A percentile compares a stretch with the other conserved stretches of the same genome.
Conservation (phyloP, 768 basidiomycete species). For the Kwoniella newhampshirensis region DNA sequence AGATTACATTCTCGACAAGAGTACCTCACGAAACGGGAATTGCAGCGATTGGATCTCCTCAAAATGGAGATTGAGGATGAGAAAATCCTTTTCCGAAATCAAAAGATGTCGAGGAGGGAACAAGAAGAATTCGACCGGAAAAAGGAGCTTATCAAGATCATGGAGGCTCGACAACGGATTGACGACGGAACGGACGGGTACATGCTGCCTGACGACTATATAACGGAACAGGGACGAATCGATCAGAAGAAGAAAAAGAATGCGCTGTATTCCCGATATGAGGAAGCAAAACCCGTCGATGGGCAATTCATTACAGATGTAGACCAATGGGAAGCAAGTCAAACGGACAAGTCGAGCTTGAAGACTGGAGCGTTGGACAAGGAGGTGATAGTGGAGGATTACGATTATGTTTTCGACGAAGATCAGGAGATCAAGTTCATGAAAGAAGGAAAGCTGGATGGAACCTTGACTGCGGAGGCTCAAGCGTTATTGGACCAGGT, state of each 20-base stretch:
- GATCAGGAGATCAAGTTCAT: conserved; percentile 94
- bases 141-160: conserved; percentile 84
- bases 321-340: conserved; percentile 94
- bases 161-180: conserved; percentile 90
- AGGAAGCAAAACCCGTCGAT: conserved; percentile 69
- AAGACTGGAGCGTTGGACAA: conserved; percentile 91
- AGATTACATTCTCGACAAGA: conserved; percentile 88
- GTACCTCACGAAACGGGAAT: conserved; percentile 93
- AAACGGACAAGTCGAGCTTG: conserved; percentile 84
- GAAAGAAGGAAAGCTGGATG: conserved; percentile 68
- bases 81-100: conserved; percentile 82
- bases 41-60: conserved; percentile 90
- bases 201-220: conserved; percentile 93
- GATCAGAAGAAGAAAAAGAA: conserved; percentile 94
- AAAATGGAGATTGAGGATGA: conserved; percentile 93
- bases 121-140: conserved; percentile 78
- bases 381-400: conserved; percentile 73
- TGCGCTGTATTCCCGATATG: conserved; percentile 88
- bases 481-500: conserved; percentile 81
- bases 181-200: conserved; percentile 97
- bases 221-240: conserved; percentile 97
- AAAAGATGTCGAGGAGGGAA: conserved; percentile 85
- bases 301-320: conserved; percentile 95
- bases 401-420: conserved; percentile 98
- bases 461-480: conserved; percentile 77